Conservation (phyloP, 2,329 filamentous ascomycete species). For the Cladosporium sp. region DNA sequence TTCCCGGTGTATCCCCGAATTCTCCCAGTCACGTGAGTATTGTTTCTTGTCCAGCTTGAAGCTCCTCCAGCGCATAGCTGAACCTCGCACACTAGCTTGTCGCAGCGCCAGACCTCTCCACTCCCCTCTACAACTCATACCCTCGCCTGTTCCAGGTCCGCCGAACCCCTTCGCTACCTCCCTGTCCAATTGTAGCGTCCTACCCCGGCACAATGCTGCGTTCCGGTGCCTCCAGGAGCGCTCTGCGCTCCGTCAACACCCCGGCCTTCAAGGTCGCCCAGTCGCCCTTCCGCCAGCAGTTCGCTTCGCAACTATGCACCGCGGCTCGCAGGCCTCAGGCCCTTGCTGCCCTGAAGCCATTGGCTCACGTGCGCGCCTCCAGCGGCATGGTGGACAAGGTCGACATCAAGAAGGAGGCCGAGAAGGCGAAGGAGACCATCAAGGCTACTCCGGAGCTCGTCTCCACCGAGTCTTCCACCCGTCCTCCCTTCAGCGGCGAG, state of each 20-base stretch:
- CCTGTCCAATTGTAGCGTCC: neutral
- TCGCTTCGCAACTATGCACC: conserved; percentile 41
- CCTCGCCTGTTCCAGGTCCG: neutral
- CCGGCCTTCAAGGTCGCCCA: conserved; percentile 25
- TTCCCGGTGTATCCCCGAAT: no score
- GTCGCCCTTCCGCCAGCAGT: conserved; percentile 32
- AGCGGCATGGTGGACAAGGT: conserved; percentile 40
- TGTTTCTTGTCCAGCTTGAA: neutral
- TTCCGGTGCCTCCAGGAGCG: conserved; percentile 38
- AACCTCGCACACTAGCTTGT: conserved; percentile 6
- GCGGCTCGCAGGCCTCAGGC: conserved; percentile 30
- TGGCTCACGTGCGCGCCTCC: conserved; percentile 21
- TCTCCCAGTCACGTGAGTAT: no score
- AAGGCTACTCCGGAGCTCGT: conserved; percentile 57
- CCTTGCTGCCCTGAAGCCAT: conserved; percentile 32
- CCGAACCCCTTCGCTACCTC: conserved; percentile 9
- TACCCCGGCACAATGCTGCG: conserved; percentile 36
- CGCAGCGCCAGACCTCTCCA: conserved; percentile 5
- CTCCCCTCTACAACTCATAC: neutral
- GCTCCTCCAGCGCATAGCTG: neutral
- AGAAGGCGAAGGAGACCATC: conserved; percentile 53
- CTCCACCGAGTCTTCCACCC: conserved; percentile 50
- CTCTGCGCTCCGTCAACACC: conserved; percentile 33
- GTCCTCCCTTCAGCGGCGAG: conserved; percentile 36
- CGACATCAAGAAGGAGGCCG: conserved; percentile 54